Conservation (phyloP, 2,329 filamentous ascomycete genomes). For the Colletotrichum tofieldiae region DNA sequence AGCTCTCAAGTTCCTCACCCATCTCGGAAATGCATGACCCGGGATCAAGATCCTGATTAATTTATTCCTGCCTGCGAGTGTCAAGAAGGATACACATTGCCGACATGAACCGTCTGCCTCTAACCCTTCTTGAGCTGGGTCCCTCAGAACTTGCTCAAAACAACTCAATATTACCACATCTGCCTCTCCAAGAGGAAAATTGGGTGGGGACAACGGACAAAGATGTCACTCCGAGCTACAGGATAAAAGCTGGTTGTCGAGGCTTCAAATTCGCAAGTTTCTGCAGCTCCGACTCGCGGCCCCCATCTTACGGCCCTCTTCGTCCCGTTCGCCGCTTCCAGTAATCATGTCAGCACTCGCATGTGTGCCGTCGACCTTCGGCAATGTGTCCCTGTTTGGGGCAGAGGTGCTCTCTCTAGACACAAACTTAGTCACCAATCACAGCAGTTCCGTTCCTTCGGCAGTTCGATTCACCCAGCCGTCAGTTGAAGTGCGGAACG, state of each 20-base stretch:
- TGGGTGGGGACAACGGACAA: neutral
- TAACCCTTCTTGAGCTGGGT: neutral
- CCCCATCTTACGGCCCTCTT: neutral
- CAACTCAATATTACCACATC: neutral
- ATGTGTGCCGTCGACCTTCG: slow-evolving; percentile 8
- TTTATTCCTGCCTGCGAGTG: neutral
- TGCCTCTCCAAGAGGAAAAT: neutral
- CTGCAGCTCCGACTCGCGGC: neutral
- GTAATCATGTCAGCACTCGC: neutral
- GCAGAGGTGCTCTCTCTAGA: slow-evolving; percentile 10
- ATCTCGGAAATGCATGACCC: neutral
- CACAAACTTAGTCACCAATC: slow-evolving; percentile 15
- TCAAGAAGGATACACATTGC: neutral
- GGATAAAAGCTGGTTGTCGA: neutral
- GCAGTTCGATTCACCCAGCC: slow-evolving; percentile 20
- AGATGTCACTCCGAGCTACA: neutral
- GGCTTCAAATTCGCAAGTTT: neutral
- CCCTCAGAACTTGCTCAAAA: neutral
- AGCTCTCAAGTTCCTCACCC: neutral
- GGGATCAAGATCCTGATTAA: neutral
- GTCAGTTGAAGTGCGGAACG: slow-evolving; percentile 15
- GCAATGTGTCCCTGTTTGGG: slow-evolving; percentile 4
- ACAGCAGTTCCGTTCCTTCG: slow-evolving; percentile 15
- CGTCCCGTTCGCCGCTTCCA: neutral
- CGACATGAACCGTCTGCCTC: neutral